phyloP scores from a whole-genome alignment of 176 grass and related monocot species.

The Hyparrhenia diplandra region DNA sequence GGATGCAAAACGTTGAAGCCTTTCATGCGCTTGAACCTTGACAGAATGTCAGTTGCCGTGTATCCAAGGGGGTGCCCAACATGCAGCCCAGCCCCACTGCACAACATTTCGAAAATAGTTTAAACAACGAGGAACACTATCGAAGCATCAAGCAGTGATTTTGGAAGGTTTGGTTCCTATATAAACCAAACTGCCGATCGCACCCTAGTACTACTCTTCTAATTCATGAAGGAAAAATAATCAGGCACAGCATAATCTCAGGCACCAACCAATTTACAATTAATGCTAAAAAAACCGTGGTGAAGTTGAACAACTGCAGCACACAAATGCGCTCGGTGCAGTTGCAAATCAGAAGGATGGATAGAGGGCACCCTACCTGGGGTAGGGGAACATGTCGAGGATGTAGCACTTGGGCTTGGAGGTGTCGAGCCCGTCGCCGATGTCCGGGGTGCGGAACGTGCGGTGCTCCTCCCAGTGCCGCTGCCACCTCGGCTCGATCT shows the following conservation, averaged over 20 bases:
- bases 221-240: not conserved
- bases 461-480: slow-evolving; percentile 70
- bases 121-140: not conserved
- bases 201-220: not conserved
- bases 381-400: slow-evolving; percentile 97
- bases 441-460: slow-evolving; percentile 70
- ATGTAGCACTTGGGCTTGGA: slow-evolving; percentile 90
- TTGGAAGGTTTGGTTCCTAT: not conserved
- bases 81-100: slow-evolving; percentile 83
- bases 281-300: not conserved
- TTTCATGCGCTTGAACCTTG: slow-evolving; percentile 85
- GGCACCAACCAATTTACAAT: too few relatives aligned
- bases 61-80: slow-evolving; percentile 91
- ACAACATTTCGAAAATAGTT: not conserved
- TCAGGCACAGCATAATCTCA: not conserved
- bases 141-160: not conserved
- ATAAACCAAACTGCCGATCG: not conserved
- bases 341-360: not conserved
- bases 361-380: slow-evolving; percentile 47
- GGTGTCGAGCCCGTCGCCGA: slow-evolving; percentile 60
- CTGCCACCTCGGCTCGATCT: slow-evolving; percentile 84
- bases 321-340: not conserved
- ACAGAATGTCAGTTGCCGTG: slow-evolving; percentile 85
- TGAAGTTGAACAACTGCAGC: not conserved
- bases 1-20: slow-evolving; percentile 97